Conservation (phyloP, 495 filamentous ascomycete genomes). For the Aspergillus funiculosus region DNA sequence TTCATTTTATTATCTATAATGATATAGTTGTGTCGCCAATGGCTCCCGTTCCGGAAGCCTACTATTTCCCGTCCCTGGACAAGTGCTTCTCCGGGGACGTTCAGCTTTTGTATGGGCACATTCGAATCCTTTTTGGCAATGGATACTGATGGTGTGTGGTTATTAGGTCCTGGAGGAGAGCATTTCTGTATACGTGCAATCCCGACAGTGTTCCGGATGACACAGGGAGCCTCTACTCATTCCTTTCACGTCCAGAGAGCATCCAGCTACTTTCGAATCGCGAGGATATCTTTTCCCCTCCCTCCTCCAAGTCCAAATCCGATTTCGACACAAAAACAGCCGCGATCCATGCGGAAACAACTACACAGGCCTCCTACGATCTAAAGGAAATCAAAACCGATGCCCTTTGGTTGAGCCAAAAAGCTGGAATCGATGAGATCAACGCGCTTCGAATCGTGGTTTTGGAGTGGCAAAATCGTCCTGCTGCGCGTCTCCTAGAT, state of each 20-base stretch:
- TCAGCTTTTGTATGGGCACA: conserved; percentile 49
- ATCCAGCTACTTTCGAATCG: conserved; percentile 59
- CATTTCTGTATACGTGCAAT: conserved; percentile 60
- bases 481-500: conserved; percentile 56
- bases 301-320: conserved; percentile 53
- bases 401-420: conserved; percentile 75
- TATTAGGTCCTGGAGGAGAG: conserved; percentile 70
- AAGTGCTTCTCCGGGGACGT: conserved; percentile 54
- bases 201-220: conserved; percentile 42
- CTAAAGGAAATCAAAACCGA: conserved; percentile 81
- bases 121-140: background rate
- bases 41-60: conserved; percentile 57
- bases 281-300: conserved; percentile 55
- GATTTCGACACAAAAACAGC: conserved; percentile 84
- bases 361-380: conserved; percentile 60
- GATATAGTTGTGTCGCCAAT: conserved; percentile 59
- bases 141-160: conserved; percentile 13
- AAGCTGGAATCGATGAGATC: conserved; percentile 71
- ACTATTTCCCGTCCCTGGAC: conserved; percentile 61
- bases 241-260: conserved; percentile 62
- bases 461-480: conserved; percentile 75
- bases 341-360: conserved; percentile 78
- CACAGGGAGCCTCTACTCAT: conserved; percentile 48
- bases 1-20: conserved; percentile 36
- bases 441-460: conserved; percentile 73